Evolutionary conservation across 2,329 filamentous ascomycete genomes (phyloP), one percentile per base, ranked within the genome.

Genomic region (Exophiala oligosperma): DNA sequence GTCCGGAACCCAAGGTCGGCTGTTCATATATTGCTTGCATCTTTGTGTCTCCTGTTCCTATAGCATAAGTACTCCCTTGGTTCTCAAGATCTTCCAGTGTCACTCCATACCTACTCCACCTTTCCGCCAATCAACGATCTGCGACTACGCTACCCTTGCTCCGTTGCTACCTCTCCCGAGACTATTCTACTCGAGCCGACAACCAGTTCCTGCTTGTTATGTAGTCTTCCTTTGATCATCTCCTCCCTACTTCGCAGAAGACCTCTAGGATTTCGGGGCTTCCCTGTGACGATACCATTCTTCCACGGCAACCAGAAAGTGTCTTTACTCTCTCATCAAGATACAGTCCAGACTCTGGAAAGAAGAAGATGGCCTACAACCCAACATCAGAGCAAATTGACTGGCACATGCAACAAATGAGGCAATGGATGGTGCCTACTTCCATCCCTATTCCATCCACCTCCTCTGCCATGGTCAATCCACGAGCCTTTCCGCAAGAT

Each of bases 361-460:
- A 17, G 43, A 29, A 17, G 26, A 54, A 51, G 46, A 64, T 65
- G 61, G 49, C 63, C 11, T 65, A 47, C 56, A 56, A 60, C 37
- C 56, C 60, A 21, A 59, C 60, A 24, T 46, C 57, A 21, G 57
- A 64, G 29, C 61, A 67, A 35, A 61, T 63, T 28, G 63, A 66
- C 48, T 55, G 62, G 56, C 63, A 65, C 50, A 64, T 65, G 61
- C 62, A 62, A 35, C 63, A 67, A 37, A 46, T 65, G 44, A 58
- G 61, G 32, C 64, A 63, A 29, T 67, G 65, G 65, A 63, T 63
- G 60, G 59, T 62, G 23, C 63, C 60, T 17, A 65, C 61, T 23
- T 56, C 63, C 4, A 49, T 61, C 17, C 55, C 60, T 4, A 37
- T 49, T 23, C 53, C 59, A 9, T 49, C 62, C 57, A 64, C 60